Conservation (phyloP, 2,329 filamentous ascomycete genomes). For the Colletotrichum navitas region DNA sequence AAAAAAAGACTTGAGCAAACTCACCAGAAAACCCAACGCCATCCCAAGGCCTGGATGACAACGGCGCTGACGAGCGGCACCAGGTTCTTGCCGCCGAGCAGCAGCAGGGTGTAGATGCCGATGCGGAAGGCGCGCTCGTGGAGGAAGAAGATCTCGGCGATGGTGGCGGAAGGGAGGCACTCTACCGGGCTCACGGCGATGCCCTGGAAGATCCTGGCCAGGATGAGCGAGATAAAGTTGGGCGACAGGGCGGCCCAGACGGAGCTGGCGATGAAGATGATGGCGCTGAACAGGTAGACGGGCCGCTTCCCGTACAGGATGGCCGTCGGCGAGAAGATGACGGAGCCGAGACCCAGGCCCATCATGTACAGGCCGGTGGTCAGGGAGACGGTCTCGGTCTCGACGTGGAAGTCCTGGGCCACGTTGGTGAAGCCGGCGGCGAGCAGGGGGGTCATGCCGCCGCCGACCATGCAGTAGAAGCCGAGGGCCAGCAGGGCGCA, state of each 20-base stretch:
- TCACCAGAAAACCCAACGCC: constrained; percentile 93
- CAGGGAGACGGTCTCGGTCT: constrained; percentile 80
- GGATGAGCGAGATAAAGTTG: constrained; percentile 81
- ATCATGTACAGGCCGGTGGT: constrained; percentile 96
- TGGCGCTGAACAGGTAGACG: constrained; percentile 83
- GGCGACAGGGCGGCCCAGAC: constrained; percentile 91
- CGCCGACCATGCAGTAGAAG: constrained; percentile 93
- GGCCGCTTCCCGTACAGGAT: constrained; percentile 92
- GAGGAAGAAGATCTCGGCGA: constrained; percentile 96
- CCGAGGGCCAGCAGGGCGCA: constrained; percentile 84
- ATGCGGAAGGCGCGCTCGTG: constrained; percentile 94
- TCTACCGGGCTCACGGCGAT: constrained; percentile 91
- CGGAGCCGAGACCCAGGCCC: constrained; percentile 86
- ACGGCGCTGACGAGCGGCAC: constrained; percentile 88
- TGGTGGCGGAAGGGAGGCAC: constrained; percentile 91
- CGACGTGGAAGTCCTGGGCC: constrained; percentile 72
- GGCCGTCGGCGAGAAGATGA: constrained; percentile 89
- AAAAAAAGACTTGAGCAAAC: constrained; percentile 44
- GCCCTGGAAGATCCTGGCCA: constrained; percentile 89
- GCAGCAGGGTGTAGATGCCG: constrained; percentile 90
- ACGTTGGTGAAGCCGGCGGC: constrained; percentile 92
- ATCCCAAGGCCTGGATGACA: constrained; percentile 81
- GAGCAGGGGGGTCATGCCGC: constrained; percentile 90
- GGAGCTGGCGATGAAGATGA: constrained; percentile 81
- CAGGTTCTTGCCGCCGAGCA: constrained; percentile 92